Conservation (phyloP, 2,329 filamentous ascomycete species). For the Incumbomyces lentus region DNA sequence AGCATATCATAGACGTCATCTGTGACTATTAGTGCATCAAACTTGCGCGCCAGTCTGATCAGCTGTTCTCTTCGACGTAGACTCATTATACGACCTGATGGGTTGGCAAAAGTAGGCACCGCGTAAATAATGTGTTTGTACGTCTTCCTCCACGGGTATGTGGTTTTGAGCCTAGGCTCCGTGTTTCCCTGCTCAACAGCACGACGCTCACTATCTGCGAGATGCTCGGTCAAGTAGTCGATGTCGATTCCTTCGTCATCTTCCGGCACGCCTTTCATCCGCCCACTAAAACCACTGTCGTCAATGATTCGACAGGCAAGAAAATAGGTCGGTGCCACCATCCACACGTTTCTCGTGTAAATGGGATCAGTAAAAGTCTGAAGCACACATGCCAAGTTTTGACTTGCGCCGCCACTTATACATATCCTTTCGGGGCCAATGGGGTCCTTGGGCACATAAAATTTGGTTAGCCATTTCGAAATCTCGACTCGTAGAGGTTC, state of each 20-base stretch:
- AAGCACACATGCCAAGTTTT: conserved; percentile 67
- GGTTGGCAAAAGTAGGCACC: conserved; percentile 83
- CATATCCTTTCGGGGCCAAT: conserved; percentile 54
- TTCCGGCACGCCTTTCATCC: conserved; percentile 61
- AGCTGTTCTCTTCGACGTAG: conserved; percentile 55
- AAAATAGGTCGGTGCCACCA: conserved; percentile 73
- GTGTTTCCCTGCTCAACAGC: conserved; percentile 30
- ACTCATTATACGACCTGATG: conserved; percentile 73
- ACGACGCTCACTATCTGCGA: conserved; percentile 41
- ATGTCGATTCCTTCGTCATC: conserved; percentile 69
- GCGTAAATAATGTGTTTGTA: conserved; percentile 84
- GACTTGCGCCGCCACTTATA: conserved; percentile 75
- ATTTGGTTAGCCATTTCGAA: conserved; percentile 57
- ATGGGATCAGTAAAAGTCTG: conserved; percentile 70
- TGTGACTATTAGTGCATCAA: conserved; percentile 71
- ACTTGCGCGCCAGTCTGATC: conserved; percentile 63
- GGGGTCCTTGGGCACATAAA: conserved; percentile 41
- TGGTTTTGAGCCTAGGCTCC: conserved; percentile 43
- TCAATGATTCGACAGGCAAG: conserved; percentile 78
- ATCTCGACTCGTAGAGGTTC: conserved; percentile 57
- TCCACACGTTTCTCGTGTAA: conserved; percentile 66
- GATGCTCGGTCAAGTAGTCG: conserved; percentile 42
- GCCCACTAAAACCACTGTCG: conserved; percentile 62
- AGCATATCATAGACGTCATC: conserved; percentile 95
- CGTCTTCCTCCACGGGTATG: conserved; percentile 56